phyloP scores from a whole-genome alignment of 164 flowering plant genomes.

The Aristolochia fimbriata region DNA sequence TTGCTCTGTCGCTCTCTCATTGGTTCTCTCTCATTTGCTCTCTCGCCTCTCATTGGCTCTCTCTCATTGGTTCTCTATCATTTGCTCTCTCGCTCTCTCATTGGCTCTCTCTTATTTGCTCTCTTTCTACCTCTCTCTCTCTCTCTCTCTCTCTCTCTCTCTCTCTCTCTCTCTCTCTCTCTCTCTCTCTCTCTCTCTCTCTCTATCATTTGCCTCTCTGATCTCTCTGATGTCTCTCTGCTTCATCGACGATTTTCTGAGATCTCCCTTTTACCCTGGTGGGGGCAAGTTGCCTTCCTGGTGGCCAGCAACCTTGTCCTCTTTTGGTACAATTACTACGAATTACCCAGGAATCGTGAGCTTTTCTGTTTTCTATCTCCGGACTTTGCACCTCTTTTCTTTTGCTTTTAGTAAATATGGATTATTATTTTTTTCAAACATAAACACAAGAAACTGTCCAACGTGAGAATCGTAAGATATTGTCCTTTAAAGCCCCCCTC shows the following conservation, averaged over 20 bases:
- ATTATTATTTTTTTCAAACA: too few relatives aligned
- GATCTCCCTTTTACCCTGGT: slow-evolving; percentile 17
- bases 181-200: not conserved
- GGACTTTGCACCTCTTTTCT: too few relatives aligned
- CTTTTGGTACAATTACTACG: not conserved
- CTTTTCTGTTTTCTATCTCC: too few relatives aligned
- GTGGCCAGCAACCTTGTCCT: slow-evolving; percentile 13
- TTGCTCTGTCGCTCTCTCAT: not conserved
- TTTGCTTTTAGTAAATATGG: too few relatives aligned
- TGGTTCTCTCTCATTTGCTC: not conserved
- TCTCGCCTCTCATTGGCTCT: not conserved
- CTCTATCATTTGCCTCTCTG: not conserved
- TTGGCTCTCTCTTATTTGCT: not conserved
- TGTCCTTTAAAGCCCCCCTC: too few relatives aligned
- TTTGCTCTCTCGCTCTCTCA: not conserved
- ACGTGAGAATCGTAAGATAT: too few relatives aligned
- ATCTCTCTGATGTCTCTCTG: not conserved
- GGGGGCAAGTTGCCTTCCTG: slow-evolving; percentile 16
- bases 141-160: not conserved
- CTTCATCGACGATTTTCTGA: slow-evolving; percentile 1
- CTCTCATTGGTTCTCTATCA: not conserved
- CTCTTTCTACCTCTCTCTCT: not conserved
- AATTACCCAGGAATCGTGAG: too few relatives aligned
- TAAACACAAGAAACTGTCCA: too few relatives aligned
- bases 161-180: not conserved